A percentile compares a stretch with the other conserved stretches of the same genome.
Conservation (phyloP, 257 asterid species). For the Nicotiana undulata region DNA sequence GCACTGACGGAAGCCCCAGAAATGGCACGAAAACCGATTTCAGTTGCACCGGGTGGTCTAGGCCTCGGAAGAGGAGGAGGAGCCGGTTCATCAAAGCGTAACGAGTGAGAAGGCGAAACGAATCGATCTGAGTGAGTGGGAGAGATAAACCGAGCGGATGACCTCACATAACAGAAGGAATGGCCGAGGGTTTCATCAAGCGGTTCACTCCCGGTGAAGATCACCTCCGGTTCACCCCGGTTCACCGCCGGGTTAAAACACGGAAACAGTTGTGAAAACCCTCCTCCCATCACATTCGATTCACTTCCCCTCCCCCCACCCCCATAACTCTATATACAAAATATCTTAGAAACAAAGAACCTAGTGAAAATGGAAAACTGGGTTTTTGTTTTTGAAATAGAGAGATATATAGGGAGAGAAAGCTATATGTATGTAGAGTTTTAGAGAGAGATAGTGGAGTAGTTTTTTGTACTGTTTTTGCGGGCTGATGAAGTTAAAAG, state of each 20-base stretch:
- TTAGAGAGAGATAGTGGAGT: not conserved
- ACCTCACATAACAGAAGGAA: constrained; percentile 95
- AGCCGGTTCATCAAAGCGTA: constrained; percentile 79
- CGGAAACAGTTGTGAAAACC: constrained; percentile 82
- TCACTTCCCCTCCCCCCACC: constrained; percentile 61
- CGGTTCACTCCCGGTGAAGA: constrained; percentile 50
- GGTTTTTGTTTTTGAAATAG: constrained; percentile 1
- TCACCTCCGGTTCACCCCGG: constrained; percentile 66
- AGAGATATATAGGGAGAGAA: constrained; percentile 4
- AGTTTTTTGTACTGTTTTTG: not conserved
- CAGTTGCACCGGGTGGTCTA: constrained; percentile 39
- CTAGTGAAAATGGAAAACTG: not conserved
- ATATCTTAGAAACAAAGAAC: not conserved
- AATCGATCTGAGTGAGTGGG: constrained; percentile 91
- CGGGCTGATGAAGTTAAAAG: constrained; percentile 1
- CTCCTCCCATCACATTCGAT: constrained; percentile 91
- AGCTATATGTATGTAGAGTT: not conserved
- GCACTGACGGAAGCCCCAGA: constrained; percentile 96
- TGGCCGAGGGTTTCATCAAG: constrained; percentile 97
- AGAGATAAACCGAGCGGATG: constrained; percentile 83
- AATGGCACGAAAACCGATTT: constrained; percentile 86
- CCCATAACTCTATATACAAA: not conserved
- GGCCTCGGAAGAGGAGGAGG: constrained; percentile 12
- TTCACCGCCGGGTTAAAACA: constrained; percentile 72
- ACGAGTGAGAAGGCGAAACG: constrained; percentile 80